Conservation (phyloP, 176 grass and related monocot species). For the Carex myosuroides region DNA sequence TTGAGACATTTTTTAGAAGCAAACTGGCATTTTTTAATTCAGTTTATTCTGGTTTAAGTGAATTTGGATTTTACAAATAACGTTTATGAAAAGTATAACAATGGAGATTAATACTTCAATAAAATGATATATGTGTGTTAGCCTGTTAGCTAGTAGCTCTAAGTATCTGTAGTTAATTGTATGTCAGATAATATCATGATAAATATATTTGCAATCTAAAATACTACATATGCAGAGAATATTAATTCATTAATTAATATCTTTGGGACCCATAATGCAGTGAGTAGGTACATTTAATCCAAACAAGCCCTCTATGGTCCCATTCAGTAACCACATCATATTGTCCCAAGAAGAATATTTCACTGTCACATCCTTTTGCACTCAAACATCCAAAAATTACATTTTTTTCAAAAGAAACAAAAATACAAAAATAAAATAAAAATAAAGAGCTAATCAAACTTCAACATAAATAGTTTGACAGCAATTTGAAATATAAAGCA, state of each 20-base stretch:
- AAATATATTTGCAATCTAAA: background rate
- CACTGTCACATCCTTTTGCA: slow-evolving; percentile 16
- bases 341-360: slow-evolving; percentile 35
- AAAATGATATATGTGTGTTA: background rate
- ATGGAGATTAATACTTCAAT: background rate
- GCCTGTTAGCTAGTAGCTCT: background rate
- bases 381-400: slow-evolving; percentile 13
- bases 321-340: slow-evolving; percentile 16
- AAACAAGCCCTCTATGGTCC: slow-evolving; percentile 24
- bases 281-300: slow-evolving; percentile 17
- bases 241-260: background rate
- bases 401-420: background rate
- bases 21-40: background rate
- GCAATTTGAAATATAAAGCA: background rate
- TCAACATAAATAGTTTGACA: background rate
- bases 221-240: background rate
- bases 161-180: background rate
- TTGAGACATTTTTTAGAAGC: background rate
- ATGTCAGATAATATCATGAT: background rate
- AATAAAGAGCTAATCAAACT: slow-evolving; percentile 4
- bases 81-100: background rate
- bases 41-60: background rate
- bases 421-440: background rate
- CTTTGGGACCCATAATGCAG: background rate
- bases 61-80: background rate